Evolutionary conservation across 1,284 basidiomycete species (phyloP).

Genomic region (Polyporus tsugae): DNA sequence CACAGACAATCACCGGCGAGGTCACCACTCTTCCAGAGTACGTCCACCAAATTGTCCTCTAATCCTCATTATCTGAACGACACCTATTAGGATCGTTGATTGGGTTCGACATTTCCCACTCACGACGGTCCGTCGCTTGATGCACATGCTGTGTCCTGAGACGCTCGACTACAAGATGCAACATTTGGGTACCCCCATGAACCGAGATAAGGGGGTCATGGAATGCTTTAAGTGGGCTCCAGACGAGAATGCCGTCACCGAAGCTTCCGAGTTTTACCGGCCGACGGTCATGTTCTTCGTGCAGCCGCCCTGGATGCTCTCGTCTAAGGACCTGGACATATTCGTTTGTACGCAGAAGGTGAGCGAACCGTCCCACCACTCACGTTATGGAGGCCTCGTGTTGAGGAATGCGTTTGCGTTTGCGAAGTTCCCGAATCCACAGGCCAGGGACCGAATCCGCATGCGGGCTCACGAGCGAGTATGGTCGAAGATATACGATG

Average conservation of each 20-base stretch:
- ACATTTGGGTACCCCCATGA: conserved; percentile 3
- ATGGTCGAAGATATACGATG: conserved; percentile 66
- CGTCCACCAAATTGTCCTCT: not conserved
- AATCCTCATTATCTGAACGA: not conserved
- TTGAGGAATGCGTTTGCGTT: not conserved
- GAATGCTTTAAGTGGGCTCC: conserved; percentile 51
- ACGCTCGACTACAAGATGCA: conserved; percentile 36
- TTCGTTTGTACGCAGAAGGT: conserved; percentile 61
- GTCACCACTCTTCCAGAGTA: conserved; percentile 11
- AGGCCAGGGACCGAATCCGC: not conserved
- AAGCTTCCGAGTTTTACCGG: conserved; percentile 34
- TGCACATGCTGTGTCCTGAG: conserved; percentile 58
- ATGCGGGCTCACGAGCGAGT: not conserved
- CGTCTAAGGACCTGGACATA: conserved; percentile 59
- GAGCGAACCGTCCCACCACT: conserved; percentile 23
- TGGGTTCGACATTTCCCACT: conserved; percentile 64
- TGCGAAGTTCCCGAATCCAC: conserved; percentile 2
- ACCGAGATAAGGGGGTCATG: conserved; percentile 9
- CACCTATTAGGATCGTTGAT: conserved; percentile 41
- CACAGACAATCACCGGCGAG: not conserved
- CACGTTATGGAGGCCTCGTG: not conserved
- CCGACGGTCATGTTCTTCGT: conserved; percentile 59
- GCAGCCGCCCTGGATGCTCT: conserved; percentile 73
- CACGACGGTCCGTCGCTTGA: conserved; percentile 58
- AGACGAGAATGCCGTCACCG: conserved; percentile 26